Base-by-base conservation (phyloP, 768 basidiomycete genomes). In the Lactarius quietus region DNA sequence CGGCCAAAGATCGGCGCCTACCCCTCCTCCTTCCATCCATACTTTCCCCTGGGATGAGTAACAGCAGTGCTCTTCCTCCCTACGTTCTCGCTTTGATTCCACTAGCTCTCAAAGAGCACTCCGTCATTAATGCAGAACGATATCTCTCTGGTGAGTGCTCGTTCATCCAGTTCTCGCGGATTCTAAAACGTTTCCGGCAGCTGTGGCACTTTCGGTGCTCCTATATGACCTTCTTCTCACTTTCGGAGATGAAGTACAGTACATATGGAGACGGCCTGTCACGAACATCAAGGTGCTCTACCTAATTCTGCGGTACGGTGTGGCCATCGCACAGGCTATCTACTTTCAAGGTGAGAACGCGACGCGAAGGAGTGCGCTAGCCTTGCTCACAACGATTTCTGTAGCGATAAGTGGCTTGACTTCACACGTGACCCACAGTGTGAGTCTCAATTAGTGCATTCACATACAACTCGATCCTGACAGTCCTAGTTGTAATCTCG, bases 211-310 rank as follows among this genome's bases (percentile, higher is more conserved):
- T 35, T 59, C 70, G 6, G 68, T 79, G n/a, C 68, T 81, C 4
- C 31, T 79, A 3, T 82, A 80, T 65, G 79, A 83, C 66, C 78
- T 82, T 57, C n/a, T 78, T 17, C 68, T 82, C 31, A 76, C 79
- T 6, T 72, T 81, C 29, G 66, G 67, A 7, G 78, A 81, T 38
- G 82, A 82, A 67, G 73, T 81, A 15, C 63, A 72, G 39, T 74
- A 76, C 53, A 75, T 82, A 18, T 83, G 82, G 81, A 72, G 68
- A 26, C 77, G 79, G 0, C 75, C 73, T 39, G 63, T 71, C 59
- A 76, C 76, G 0, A 70, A 73, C 28, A 72, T 77, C 3, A 83
- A 81, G 59, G 56, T 76, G 23, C 70, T 77, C 5, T 81, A 79
- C 70, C 66, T 83, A 15, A 51, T 80, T 10, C 72, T 80, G 56